phyloP scores from a whole-genome alignment of 169 alveolate genomes.

The Plasmodium fragile region DNA sequence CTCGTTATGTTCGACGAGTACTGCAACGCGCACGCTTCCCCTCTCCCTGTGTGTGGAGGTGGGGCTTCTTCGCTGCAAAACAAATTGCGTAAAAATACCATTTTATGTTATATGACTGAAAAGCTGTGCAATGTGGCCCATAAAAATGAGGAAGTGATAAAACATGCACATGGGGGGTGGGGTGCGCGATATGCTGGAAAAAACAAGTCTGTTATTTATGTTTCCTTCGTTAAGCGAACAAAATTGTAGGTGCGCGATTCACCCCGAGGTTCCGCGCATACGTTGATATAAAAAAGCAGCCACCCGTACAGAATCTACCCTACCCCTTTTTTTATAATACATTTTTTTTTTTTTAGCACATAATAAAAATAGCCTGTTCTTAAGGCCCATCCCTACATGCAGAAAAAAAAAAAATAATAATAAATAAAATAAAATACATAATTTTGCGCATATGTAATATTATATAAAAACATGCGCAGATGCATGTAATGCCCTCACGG shows the following conservation, averaged over 20 bases:
- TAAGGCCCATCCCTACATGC: neutral
- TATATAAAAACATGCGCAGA: neutral
- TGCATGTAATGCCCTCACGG: neutral
- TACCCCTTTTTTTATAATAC: neutral
- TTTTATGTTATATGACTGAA: neutral
- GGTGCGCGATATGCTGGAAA: neutral
- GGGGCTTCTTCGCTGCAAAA: neutral
- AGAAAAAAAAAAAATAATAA: too few relatives aligned
- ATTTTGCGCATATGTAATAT: neutral
- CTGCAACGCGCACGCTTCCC: neutral
- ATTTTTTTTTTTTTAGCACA: neutral
- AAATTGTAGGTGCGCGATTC: neutral
- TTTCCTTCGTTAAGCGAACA: neutral
- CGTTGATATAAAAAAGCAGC: neutral
- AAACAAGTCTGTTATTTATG: neutral
- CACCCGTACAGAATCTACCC: neutral
- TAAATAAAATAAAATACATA: neutral
- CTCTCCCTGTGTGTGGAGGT: neutral
- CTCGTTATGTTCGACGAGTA: neutral
- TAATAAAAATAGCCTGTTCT: neutral
- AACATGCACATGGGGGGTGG: neutral
- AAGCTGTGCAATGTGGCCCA: neutral
- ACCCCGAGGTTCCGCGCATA: neutral
- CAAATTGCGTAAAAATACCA: neutral
- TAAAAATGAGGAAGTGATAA: neutral